A percentile compares a stretch with the other conserved stretches of the same genome.
These are phyloP conservation scores for Candida incommunis DNA, from an alignment of 805 yeast genomes.

Conservation along the genomic window DNA sequence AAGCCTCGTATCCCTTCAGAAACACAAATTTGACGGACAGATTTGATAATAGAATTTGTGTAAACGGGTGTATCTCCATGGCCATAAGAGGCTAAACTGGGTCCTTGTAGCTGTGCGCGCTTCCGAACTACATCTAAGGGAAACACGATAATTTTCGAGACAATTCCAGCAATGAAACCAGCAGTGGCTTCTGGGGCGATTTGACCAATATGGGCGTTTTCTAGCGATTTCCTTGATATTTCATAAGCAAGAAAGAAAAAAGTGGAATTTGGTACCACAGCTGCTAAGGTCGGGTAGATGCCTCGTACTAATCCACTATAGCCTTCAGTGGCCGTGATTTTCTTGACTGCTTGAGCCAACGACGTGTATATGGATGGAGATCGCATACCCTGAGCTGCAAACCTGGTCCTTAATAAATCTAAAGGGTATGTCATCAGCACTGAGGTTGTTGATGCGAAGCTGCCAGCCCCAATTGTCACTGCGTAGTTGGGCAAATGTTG, in stretches of 20 bases:
- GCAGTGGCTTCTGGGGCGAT: slow-evolving; percentile 35
- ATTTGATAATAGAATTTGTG: slow-evolving; percentile 8
- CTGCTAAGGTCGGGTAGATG: slow-evolving; percentile 20
- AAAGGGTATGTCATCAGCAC: slow-evolving; percentile 74
- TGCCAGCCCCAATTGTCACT: background rate
- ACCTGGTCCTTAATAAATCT: slow-evolving; percentile 75
- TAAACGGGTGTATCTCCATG: slow-evolving; percentile 12
- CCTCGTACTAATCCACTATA: slow-evolving; percentile 36
- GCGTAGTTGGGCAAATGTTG: background rate
- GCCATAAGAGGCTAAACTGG: slow-evolving; percentile 12
- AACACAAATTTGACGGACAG: slow-evolving; percentile 27
- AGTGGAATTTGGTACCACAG: slow-evolving; percentile 49
- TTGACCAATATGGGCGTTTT: slow-evolving; percentile 7
- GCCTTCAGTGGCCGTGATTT: slow-evolving; percentile 29
- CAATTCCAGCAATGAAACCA: slow-evolving; percentile 63
- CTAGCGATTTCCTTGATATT: slow-evolving; percentile 23
- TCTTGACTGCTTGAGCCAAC: slow-evolving; percentile 16
- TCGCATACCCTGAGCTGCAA: slow-evolving; percentile 42
- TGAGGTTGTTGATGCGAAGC: slow-evolving; percentile 23
- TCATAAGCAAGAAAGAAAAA: slow-evolving; percentile 45
- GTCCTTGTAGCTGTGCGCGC: slow-evolving; percentile 51
- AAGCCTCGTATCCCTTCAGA: slow-evolving; percentile 54
- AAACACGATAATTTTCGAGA: slow-evolving; percentile 60
- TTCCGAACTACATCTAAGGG: slow-evolving; percentile 79
- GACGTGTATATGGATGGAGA: slow-evolving; percentile 14